Evolutionary conservation across 2,329 filamentous ascomycete species (phyloP).

Genomic region (Phialocephala subalpina): DNA sequence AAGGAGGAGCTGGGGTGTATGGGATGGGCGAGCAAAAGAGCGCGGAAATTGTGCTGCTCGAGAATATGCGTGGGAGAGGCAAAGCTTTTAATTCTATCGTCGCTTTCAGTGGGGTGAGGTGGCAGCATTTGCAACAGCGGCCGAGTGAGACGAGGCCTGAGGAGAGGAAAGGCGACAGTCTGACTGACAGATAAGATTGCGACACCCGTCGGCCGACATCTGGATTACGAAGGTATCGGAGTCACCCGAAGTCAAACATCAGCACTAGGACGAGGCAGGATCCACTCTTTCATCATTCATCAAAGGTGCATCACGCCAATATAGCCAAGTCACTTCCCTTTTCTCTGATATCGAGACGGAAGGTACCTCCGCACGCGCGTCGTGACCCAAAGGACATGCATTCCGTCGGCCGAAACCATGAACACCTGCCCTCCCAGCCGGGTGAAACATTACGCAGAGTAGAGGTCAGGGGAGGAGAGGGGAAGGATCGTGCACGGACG

Average conservation of each 20-base stretch:
- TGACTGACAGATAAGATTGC: neutral
- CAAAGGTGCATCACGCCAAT: too few relatives aligned
- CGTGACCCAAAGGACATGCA: too few relatives aligned
- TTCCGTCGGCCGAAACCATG: too few relatives aligned
- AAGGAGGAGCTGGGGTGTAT: conserved; percentile 6
- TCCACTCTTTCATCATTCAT: too few relatives aligned
- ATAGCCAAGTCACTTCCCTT: too few relatives aligned
- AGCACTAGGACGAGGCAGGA: too few relatives aligned
- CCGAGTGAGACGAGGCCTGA: neutral
- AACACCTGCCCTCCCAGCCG: too few relatives aligned
- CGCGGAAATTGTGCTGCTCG: conserved; percentile 25
- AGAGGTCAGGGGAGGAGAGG: too few relatives aligned
- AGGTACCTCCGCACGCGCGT: too few relatives aligned
- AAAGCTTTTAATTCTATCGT: conserved; percentile 48
- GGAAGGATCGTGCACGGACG: neutral
- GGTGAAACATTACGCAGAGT: neutral
- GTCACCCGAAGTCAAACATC: too few relatives aligned
- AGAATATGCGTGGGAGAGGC: conserved; percentile 44
- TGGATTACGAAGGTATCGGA: too few relatives aligned
- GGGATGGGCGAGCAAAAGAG: conserved; percentile 17
- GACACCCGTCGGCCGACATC: neutral
- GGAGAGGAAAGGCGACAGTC: neutral
- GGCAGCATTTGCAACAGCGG: conserved; percentile 43
- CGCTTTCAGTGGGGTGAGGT: conserved; percentile 46
- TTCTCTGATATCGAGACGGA: too few relatives aligned